Percentiles rank a stretch among this genome's conserved stretches.
These are phyloP conservation scores for Fusarium denticulatum DNA, from an alignment of 2,329 filamentous ascomycete species.

Conservation along the genomic window DNA sequence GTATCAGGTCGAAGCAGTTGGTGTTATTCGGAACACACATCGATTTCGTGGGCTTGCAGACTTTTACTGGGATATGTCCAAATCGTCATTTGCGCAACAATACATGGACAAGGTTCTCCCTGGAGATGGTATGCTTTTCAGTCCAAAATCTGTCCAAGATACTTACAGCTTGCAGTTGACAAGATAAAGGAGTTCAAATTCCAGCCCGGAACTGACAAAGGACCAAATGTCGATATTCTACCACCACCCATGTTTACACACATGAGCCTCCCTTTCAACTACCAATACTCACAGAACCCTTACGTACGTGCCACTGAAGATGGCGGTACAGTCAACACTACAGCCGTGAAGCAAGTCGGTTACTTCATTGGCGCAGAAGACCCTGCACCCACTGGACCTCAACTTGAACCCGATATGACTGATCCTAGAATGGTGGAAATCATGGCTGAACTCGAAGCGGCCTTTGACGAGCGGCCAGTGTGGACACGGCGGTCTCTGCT, in stretches of 20 bases:
- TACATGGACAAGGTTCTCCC: conserved; percentile 77
- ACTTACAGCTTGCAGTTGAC: conserved; percentile 50
- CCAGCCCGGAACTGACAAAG: conserved; percentile 67
- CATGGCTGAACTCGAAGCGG: conserved; percentile 69
- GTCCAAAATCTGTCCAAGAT: background rate
- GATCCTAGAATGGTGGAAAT: conserved; percentile 71
- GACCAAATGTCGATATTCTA: conserved; percentile 73
- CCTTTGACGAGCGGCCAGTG: conserved; percentile 80
- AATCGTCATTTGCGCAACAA: conserved; percentile 74
- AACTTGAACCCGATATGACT: conserved; percentile 65
- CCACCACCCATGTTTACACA: conserved; percentile 83
- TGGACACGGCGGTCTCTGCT: conserved; percentile 86
- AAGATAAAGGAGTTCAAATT: conserved; percentile 72
- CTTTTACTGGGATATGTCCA: conserved; percentile 80
- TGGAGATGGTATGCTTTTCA: conserved; percentile 68
- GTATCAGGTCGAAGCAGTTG: conserved; percentile 76
- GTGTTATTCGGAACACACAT: conserved; percentile 81
- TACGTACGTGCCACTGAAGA: conserved; percentile 72
- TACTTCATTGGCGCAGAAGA: conserved; percentile 70
- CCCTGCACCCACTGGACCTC: conserved; percentile 70
- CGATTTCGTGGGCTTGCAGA: conserved; percentile 89
- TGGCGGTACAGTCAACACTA: conserved; percentile 67
- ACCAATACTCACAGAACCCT: conserved; percentile 87
- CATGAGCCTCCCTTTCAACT: conserved; percentile 78
- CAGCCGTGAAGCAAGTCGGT: conserved; percentile 66